Evolutionary conservation across 2,329 filamentous ascomycete species (phyloP).

Genomic region (Botrytis porri): DNA sequence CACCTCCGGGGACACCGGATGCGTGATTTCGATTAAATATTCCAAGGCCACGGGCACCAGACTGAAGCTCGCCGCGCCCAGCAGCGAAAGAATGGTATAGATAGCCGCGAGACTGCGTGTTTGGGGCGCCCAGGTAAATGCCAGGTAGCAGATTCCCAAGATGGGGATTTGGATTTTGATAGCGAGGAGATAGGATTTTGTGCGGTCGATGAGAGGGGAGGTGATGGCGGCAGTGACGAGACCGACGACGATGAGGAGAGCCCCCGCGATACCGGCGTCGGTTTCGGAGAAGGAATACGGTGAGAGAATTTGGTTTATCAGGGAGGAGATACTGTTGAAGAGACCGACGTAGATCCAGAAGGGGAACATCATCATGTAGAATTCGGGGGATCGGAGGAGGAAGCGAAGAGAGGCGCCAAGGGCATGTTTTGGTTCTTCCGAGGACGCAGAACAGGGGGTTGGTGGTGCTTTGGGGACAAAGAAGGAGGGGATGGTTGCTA

Average conservation of each 20-base stretch:
- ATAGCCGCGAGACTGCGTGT: conserved; percentile 58
- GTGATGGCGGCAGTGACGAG: conserved; percentile 72
- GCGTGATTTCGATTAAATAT: conserved; percentile 80
- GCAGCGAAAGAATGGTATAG: conserved; percentile 69
- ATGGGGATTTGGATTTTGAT: conserved; percentile 75
- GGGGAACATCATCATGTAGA: conserved; percentile 78
- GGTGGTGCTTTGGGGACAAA: conserved; percentile 77
- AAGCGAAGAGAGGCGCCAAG: conserved; percentile 52
- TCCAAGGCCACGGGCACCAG: conserved; percentile 84
- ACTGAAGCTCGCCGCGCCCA: conserved; percentile 77
- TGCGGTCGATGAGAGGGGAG: conserved; percentile 80
- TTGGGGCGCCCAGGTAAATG: conserved; percentile 75
- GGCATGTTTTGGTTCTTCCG: conserved; percentile 52
- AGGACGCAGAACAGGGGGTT: conserved; percentile 68
- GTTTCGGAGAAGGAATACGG: conserved; percentile 84
- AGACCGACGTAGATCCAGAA: conserved; percentile 83
- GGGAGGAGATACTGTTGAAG: conserved; percentile 87
- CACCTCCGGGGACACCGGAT: conserved; percentile 83
- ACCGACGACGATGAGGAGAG: conserved; percentile 83
- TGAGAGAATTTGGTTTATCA: conserved; percentile 84
- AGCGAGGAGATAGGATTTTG: conserved; percentile 71
- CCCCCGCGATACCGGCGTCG: conserved; percentile 85
- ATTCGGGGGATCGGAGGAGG: conserved; percentile 60
- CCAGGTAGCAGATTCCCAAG: conserved; percentile 69
- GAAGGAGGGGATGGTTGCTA: conserved; percentile 70